A percentile compares a stretch with the other conserved stretches of the same genome.
These are phyloP conservation scores for Buddleja alternifolia DNA, from an alignment of 257 asterid species.

Conservation along the genomic window DNA sequence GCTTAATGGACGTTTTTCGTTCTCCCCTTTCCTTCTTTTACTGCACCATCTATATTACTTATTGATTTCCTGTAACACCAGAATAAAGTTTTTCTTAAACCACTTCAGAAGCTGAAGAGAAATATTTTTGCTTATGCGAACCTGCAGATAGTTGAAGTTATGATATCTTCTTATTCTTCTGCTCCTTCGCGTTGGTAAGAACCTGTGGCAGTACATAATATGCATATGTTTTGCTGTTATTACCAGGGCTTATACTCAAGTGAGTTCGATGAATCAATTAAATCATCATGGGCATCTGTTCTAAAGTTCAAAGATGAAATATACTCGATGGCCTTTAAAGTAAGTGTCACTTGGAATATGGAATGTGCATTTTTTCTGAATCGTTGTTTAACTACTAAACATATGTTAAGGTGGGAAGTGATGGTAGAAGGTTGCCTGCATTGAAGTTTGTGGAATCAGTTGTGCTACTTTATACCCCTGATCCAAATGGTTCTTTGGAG, in stretches of 20 bases:
- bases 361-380: slow-evolving; percentile 20
- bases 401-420: slow-evolving; percentile 68
- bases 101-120: neutral
- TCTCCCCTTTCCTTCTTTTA: slow-evolving; percentile 9
- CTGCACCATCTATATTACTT: neutral
- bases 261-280: slow-evolving; percentile 63
- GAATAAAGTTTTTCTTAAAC: neutral
- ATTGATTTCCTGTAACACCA: slow-evolving; percentile 16
- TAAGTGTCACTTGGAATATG: slow-evolving; percentile 37
- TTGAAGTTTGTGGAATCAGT: slow-evolving; percentile 88
- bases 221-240: slow-evolving; percentile 15
- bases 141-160: slow-evolving; percentile 12
- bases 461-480: slow-evolving; percentile 87
- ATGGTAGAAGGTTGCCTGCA: slow-evolving; percentile 90
- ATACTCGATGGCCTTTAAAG: slow-evolving; percentile 86
- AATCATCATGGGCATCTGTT: slow-evolving; percentile 74
- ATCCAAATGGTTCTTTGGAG: slow-evolving; percentile 80
- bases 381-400: slow-evolving; percentile 38
- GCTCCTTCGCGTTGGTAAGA: neutral
- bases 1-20: neutral
- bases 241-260: slow-evolving; percentile 77
- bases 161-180: slow-evolving; percentile 2
- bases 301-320: slow-evolving; percentile 85
- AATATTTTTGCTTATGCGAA: slow-evolving; percentile 8
- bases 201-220: slow-evolving; percentile 23